These are phyloP conservation scores for Colletotrichum camelliae DNA, from an alignment of 2,329 filamentous ascomycete species.

Conservation along the genomic window DNA sequence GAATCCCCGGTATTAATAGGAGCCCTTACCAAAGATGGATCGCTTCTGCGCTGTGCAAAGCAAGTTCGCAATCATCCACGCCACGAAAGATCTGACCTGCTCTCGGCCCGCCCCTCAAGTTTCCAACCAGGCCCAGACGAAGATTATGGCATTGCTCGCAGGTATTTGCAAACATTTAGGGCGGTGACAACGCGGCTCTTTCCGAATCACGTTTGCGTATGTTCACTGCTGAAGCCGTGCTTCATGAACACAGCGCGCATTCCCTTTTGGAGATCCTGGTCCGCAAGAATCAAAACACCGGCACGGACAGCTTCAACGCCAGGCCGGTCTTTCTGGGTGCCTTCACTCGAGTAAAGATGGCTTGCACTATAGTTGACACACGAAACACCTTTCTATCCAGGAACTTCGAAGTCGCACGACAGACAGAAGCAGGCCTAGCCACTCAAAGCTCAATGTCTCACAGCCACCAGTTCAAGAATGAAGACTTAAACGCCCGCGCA, in stretches of 20 bases:
- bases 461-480: too few species aligned
- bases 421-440: too few species aligned
- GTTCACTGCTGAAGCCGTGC: background rate
- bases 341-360: background rate
- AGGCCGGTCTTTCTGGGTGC: background rate
- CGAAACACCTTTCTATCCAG: too few species aligned
- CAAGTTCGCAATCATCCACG: fast-evolving
- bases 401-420: too few species aligned
- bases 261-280: fast-evolving
- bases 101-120: background rate
- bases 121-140: background rate
- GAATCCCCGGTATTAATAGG: background rate
- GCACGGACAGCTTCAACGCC: background rate
- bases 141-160: background rate
- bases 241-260: background rate
- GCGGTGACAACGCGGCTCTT: background rate
- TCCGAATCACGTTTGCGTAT: fast-evolving
- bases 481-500: fast-evolving
- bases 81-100: background rate
- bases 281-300: background rate
- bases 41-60: background rate
- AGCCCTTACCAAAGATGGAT: background rate
- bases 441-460: too few species aligned
- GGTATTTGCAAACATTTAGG: background rate
- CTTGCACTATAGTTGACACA: too few species aligned